Base-by-base conservation (phyloP, 345 rosid species). In the Heritiera littoralis region DNA sequence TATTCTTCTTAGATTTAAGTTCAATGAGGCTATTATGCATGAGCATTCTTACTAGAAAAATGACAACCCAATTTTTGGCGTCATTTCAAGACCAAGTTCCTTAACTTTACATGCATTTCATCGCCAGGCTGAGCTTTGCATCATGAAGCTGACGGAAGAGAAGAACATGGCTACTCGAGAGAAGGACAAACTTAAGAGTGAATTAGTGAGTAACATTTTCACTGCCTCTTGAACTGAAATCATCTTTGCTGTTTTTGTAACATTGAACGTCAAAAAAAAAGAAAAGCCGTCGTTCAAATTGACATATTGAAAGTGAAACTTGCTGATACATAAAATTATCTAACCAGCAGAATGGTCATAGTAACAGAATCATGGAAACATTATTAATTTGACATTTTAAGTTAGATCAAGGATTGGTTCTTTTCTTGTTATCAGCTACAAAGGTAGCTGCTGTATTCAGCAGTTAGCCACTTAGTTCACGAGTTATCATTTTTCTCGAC, bases 51-150 rank as follows among this genome's bases (percentile, higher is more conserved):
- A 10, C 23, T 66, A 38, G 13, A 66, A 40, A 52, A 1, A 8
- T 20, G 70, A 20, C 60, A 1, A 70, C 14, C 14, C 0, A 38
- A 64, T 11, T 35, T 61, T 40, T 3, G 6, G 43, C 17, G 41
- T 20, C 51, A 48, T 54, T 63, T 63, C 18, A 30, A 12, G 41
- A 63, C 41, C 38, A 15, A 63, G 41, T 63, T 30, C 18, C 41
- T 30, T 63, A 12, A 30, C 6, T 32, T 30, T 30, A 23, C 65
- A 60, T 60, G 65, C 13, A 23, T 10, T 72, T 4, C 23, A 28
- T 52, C 75, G 14, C 46, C 28, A 88, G 93, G 91, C 93, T 73
- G 89, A 87, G 46, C 78, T 41, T 64, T 83, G 78, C 28, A 86
- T 88, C 35, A 56, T 20, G 56, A 80, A 81, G 80, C 81, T 90